Evolutionary conservation across 2,329 filamentous ascomycete species (phyloP).

Genomic region (Xylaria sp.): DNA sequence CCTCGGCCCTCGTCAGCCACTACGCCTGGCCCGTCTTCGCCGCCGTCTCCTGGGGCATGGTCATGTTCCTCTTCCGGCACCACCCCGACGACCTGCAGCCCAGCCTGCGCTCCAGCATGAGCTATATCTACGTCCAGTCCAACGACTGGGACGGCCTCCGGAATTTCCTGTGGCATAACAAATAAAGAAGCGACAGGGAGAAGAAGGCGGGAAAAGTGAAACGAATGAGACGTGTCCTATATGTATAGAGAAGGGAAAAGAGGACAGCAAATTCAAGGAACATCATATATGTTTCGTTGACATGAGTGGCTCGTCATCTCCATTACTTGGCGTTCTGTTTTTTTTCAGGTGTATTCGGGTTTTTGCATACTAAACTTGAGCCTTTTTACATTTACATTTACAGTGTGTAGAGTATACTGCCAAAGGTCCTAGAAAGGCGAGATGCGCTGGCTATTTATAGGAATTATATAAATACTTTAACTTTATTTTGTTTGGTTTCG

Average conservation of each 20-base stretch:
- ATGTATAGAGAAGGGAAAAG: neutral
- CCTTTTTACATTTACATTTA: slow-evolving; percentile 23
- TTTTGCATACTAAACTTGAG: slow-evolving; percentile 19
- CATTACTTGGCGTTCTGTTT: slow-evolving; percentile 23
- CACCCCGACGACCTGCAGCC: slow-evolving; percentile 91
- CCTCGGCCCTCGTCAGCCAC: slow-evolving; percentile 62
- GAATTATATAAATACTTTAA: slow-evolving; percentile 22
- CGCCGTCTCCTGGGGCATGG: slow-evolving; percentile 86
- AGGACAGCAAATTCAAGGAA: slow-evolving; percentile 1
- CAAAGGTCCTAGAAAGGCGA: slow-evolving; percentile 23
- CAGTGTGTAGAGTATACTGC: slow-evolving; percentile 18
- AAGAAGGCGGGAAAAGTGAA: neutral
- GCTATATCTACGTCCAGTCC: slow-evolving; percentile 92
- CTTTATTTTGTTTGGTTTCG: slow-evolving; percentile 2
- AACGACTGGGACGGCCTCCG: slow-evolving; percentile 88
- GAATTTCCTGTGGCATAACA: slow-evolving; percentile 88
- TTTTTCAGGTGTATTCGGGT: neutral
- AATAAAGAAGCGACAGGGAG: slow-evolving; percentile 50
- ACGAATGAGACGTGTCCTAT: neutral
- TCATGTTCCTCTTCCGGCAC: slow-evolving; percentile 96
- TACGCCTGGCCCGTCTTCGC: slow-evolving; percentile 96
- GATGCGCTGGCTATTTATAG: slow-evolving; percentile 16
- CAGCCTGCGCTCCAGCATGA: slow-evolving; percentile 94
- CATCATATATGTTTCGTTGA: slow-evolving; percentile 29
- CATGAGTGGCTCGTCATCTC: slow-evolving; percentile 20